A percentile compares a stretch with the other conserved stretches of the same genome.
Evolutionary conservation across 306 rosid species (phyloP).

Genomic region (Myrica gale): DNA sequence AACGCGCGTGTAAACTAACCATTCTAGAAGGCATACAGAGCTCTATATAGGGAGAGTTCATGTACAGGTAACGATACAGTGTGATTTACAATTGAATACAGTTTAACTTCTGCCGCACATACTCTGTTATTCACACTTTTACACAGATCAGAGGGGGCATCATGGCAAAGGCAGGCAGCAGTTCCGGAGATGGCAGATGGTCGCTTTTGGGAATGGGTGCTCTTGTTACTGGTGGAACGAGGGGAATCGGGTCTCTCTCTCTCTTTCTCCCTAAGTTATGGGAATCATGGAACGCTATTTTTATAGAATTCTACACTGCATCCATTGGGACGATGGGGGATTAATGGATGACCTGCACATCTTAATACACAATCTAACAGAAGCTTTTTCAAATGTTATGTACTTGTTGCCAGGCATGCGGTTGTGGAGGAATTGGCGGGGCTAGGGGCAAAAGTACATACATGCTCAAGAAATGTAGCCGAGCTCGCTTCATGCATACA

Average conservation of each 20-base stretch:
- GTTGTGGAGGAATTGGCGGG: conserved; percentile 35
- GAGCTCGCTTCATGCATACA: conserved; percentile 8
- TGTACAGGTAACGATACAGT: too few relatives aligned
- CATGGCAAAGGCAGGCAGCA: conserved; percentile 31
- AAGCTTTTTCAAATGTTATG: not conserved
- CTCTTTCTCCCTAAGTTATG: not conserved
- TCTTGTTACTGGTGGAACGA: conserved; percentile 38
- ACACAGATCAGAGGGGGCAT: not conserved
- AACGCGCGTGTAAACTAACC: too few relatives aligned
- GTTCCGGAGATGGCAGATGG: conserved; percentile 31
- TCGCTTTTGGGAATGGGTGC: conserved; percentile 43
- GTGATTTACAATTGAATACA: too few relatives aligned
- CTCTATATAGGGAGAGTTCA: too few relatives aligned
- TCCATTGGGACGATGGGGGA: too few relatives aligned
- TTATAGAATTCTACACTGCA: not conserved
- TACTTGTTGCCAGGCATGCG: conserved; percentile 21
- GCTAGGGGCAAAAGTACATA: conserved; percentile 25
- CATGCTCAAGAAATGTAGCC: conserved; percentile 6
- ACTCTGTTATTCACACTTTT: too few relatives aligned
- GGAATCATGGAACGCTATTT: not conserved
- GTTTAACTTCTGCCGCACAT: too few relatives aligned
- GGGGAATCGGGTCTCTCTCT: conserved; percentile 35
- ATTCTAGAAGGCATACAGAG: too few relatives aligned
- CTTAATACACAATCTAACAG: not conserved
- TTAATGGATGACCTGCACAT: not conserved